Conservation (phyloP, 352 stramenopile genomes). For the Phytophthora tentaculata region DNA sequence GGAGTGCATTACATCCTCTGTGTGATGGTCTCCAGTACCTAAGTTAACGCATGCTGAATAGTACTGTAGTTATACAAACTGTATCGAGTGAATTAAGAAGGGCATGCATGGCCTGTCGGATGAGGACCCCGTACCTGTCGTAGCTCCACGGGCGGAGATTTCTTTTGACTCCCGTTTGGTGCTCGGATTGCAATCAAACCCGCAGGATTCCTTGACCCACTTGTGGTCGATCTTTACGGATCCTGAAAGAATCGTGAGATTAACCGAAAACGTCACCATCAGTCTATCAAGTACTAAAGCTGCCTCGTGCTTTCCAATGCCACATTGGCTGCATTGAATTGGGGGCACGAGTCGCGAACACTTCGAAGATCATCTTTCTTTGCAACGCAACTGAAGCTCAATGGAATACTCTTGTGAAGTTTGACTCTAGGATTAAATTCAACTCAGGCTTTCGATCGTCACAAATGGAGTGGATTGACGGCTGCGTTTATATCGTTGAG, state of each 20-base stretch:
- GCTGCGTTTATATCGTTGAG: neutral
- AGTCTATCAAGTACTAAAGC: too few relatives aligned
- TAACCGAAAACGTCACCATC: neutral
- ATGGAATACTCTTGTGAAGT: neutral
- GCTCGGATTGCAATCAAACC: too few relatives aligned
- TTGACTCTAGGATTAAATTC: neutral
- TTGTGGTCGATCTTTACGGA: too few relatives aligned
- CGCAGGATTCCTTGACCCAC: too few relatives aligned
- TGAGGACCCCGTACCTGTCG: neutral
- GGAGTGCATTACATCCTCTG: too few relatives aligned
- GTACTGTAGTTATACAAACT: too few relatives aligned
- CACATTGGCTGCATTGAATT: neutral
- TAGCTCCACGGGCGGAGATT: neutral
- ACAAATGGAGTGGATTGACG: conserved; percentile 2
- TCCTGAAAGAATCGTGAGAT: too few relatives aligned
- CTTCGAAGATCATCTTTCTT: neutral
- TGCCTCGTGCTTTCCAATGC: too few relatives aligned
- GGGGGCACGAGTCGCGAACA: neutral
- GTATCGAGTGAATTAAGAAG: neutral
- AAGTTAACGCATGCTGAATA: too few relatives aligned
- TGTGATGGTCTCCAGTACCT: too few relatives aligned
- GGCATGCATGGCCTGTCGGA: neutral
- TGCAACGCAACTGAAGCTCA: conserved; percentile 5
- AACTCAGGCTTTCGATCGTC: neutral
- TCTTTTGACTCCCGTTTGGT: too few relatives aligned